Evolutionary conservation across 164 flowering plant species (phyloP), one percentile per base, ranked within the genome.

Genomic region (Brasenia schreberi): DNA sequence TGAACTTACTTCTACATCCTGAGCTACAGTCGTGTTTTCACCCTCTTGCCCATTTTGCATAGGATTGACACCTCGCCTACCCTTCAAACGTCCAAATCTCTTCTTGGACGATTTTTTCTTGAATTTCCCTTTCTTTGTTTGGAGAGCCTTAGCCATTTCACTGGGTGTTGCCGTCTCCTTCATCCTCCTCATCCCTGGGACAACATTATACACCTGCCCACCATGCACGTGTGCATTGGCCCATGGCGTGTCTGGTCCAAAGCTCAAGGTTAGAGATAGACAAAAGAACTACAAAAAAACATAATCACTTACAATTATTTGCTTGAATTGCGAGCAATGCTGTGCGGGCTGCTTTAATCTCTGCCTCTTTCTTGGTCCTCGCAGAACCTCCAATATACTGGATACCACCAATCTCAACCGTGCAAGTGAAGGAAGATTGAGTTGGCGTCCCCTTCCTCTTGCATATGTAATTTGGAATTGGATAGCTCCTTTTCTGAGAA

Each of bases 341-440:
- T 61, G 95, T 90, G 69, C 97, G 77, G 5, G 98, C 99, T 72
- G 97, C 99, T 81, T 92, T 95, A 63, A 90, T 82, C 69, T 95
- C 96, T n/a, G 99, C 98, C 78, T 92, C 98, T 74, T 88, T 95
- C 73, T 92, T 95, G 6, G 95, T 81, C 79, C 64, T 83, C 67
- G 98, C 96, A 12, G 78, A 76, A 59, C 83, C 89, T 66, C 99
- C 99, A 71, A 86, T 84, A 64, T 92, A 95, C 23, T 75, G 84
- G 33, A 85, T 86, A 7, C 95, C 92, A 1, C 98, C 97, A 75
- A 90, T 78, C 61, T 90, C 95, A 62, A 92, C 89, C 5, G 84
- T 86, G 75, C 96, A 95, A 49, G 81, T 70, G 73, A 73, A 87
- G 1, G 56, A 42, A 4, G 5, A 61, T 61, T 75, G 76, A 53